Percentiles rank a stretch among this genome's conserved stretches.
These are phyloP conservation scores for Scutellaria galericulata DNA, from an alignment of 257 asterid genomes.

Conservation along the genomic window DNA sequence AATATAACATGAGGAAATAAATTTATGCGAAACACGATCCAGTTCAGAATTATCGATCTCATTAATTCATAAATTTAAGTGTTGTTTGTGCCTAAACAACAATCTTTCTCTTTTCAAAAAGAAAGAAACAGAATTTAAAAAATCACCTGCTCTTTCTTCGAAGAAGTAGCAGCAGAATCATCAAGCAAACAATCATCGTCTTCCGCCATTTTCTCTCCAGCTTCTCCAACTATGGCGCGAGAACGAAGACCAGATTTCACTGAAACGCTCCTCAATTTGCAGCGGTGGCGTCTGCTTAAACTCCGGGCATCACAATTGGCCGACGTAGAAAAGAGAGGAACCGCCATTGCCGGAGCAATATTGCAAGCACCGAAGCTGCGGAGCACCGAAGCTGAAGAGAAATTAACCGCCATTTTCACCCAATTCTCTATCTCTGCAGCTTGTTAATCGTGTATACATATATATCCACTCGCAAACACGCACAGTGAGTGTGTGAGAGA, in stretches of 20 bases:
- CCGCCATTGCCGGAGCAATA: conserved; percentile 32
- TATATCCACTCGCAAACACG: background rate
- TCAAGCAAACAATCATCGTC: conserved; percentile 27
- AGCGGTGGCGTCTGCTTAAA: background rate
- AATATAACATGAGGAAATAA: background rate
- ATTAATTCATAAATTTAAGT: background rate
- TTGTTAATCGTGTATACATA: background rate
- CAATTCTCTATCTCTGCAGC: background rate
- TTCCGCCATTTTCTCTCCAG: conserved; percentile 33
- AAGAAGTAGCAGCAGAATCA: conserved; percentile 22
- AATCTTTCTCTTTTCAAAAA: background rate
- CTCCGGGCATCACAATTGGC: conserved; percentile 35
- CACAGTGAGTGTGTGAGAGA: background rate
- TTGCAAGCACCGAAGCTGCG: conserved; percentile 25
- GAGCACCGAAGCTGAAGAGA: conserved; percentile 30
- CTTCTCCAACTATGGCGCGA: conserved; percentile 35
- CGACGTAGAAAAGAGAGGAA: conserved; percentile 25
- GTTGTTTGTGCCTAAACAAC: background rate
- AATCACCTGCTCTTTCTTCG: conserved; percentile 24
- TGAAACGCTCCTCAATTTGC: conserved; percentile 33
- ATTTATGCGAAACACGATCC: background rate
- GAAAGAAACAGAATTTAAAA: background rate
- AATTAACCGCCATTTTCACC: conserved; percentile 42
- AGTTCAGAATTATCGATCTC: background rate
- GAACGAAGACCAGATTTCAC: conserved; percentile 15